These are phyloP conservation scores for Begonia fuchsioides DNA, from an alignment of 306 rosid genomes.

Conservation along the genomic window DNA sequence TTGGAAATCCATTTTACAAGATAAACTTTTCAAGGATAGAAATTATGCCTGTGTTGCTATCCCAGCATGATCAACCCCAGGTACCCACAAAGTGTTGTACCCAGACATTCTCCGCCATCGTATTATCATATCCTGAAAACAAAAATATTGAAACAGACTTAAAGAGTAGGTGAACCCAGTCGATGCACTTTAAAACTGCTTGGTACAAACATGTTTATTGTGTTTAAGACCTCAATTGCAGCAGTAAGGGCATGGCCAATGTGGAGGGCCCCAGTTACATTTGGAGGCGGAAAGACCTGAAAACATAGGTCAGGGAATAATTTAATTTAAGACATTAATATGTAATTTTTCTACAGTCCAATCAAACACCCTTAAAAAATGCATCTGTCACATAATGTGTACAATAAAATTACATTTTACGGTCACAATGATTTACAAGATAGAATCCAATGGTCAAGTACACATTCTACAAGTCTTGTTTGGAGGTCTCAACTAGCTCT, in stretches of 20 bases:
- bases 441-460: too few relatives aligned
- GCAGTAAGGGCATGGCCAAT: constrained; percentile 95
- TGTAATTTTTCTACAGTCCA: too few relatives aligned
- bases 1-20: too few relatives aligned
- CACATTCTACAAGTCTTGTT: too few relatives aligned
- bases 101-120: constrained; percentile 97
- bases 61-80: constrained; percentile 97
- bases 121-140: constrained; percentile 73
- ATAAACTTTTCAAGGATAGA: constrained; percentile 1
- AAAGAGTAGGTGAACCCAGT: too few relatives aligned
- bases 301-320: constrained; percentile 1
- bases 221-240: constrained; percentile 58
- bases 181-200: too few relatives aligned
- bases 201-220: not conserved
- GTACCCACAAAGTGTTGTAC: too few relatives aligned
- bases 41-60: constrained; percentile 84
- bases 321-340: constrained; percentile 2
- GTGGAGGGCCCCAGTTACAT: constrained; percentile 93
- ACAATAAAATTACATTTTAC: too few relatives aligned
- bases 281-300: constrained; percentile 93
- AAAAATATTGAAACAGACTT: constrained; percentile 8
- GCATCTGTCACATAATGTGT: too few relatives aligned
- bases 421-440: too few relatives aligned
- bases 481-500: too few relatives aligned
- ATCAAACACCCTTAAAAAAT: too few relatives aligned